These are phyloP conservation scores for Botrytis byssoidea DNA, from an alignment of 2,329 filamentous ascomycete species.

Conservation along the genomic window DNA sequence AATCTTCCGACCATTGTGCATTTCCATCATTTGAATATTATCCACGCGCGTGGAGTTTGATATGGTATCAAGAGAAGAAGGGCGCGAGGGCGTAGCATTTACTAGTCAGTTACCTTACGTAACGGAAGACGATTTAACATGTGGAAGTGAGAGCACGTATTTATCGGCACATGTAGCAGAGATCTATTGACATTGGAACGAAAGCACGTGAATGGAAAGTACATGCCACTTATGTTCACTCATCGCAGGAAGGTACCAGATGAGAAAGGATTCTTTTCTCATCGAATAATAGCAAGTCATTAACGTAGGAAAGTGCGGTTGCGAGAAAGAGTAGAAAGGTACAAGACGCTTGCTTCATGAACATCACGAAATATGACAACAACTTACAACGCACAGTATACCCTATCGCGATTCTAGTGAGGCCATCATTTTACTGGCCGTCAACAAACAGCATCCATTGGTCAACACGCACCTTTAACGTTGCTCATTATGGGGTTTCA, in stretches of 20 bases:
- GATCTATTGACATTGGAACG: neutral
- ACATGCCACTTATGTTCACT: neutral
- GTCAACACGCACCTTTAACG: neutral
- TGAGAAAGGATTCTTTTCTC: neutral
- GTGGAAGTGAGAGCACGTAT: neutral
- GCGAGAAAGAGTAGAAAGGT: neutral
- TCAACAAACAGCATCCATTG: neutral
- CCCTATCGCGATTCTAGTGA: neutral
- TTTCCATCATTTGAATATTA: neutral
- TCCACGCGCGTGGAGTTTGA: neutral
- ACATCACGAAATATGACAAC: neutral
- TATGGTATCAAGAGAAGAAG: neutral
- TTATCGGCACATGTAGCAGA: neutral
- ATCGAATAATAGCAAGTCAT: neutral
- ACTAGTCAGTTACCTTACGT: neutral
- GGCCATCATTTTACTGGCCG: no score
- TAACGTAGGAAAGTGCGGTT: neutral
- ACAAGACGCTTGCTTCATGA: neutral
- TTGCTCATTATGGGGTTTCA: slow-evolving; percentile 28
- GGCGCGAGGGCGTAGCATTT: neutral
- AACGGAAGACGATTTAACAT: neutral
- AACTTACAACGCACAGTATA: neutral
- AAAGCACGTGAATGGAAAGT: neutral
- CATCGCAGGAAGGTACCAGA: neutral
- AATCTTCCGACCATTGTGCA: neutral